A percentile compares a stretch with the other conserved stretches of the same genome.
Evolutionary conservation across 208 protist genomes (phyloP).

Genomic region (Wallacemonas collosoma): DNA sequence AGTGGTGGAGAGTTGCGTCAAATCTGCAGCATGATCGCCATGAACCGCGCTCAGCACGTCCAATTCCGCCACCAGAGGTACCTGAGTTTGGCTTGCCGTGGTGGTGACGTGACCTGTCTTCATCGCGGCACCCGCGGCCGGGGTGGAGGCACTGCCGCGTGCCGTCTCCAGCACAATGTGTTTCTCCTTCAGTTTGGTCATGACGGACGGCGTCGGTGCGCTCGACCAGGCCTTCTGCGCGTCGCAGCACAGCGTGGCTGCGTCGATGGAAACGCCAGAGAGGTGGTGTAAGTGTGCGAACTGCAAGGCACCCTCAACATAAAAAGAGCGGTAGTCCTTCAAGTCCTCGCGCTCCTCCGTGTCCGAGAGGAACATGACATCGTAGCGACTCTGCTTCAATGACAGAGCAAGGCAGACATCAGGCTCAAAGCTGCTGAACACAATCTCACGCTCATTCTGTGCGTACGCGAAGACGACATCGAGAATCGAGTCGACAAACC

Average conservation of each 20-base stretch:
- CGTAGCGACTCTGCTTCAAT: constrained; percentile 79
- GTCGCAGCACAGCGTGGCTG: constrained; percentile 39
- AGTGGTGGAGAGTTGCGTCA: neutral
- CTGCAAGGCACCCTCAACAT: constrained; percentile 70
- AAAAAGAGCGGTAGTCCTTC: constrained; percentile 83
- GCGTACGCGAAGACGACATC: constrained; percentile 63
- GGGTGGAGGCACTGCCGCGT: neutral
- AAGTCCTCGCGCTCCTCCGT: constrained; percentile 66
- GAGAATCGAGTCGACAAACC: constrained; percentile 74
- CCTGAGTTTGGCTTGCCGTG: constrained; percentile 5
- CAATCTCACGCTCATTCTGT: constrained; percentile 53
- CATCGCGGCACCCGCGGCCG: neutral
- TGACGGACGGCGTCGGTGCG: constrained; percentile 4
- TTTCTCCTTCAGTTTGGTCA: constrained; percentile 6
- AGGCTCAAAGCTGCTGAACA: constrained; percentile 85
- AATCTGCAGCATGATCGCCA: neutral
- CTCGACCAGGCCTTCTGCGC: constrained; percentile 23
- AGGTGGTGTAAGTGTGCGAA: constrained; percentile 68
- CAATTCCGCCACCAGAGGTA: constrained; percentile 7
- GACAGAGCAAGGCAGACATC: constrained; percentile 71
- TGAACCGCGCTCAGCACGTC: constrained; percentile 1
- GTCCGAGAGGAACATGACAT: constrained; percentile 79
- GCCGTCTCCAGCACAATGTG: neutral
- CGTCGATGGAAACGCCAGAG: constrained; percentile 73
- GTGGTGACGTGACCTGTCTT: neutral